Base-by-base conservation (phyloP, 2,329 filamentous ascomycete species). In the Mariannaea elegans region DNA sequence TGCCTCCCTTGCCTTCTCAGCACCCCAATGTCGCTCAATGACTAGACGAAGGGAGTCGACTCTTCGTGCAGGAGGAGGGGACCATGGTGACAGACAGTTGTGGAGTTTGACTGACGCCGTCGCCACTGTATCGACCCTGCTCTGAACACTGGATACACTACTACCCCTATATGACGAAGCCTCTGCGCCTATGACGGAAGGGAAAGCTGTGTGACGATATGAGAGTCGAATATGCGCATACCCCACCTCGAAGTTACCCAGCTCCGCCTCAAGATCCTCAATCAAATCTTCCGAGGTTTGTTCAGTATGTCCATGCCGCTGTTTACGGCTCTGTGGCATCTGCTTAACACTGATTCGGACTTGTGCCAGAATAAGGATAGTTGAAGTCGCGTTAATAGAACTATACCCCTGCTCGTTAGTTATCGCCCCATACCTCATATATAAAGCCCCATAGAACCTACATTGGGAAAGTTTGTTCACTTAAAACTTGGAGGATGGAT, bases 151-250 rank as follows among this genome's bases (percentile, higher is more conserved):
- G 14, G 74, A 75, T 19, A 81, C 71, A 2, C 79, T 69, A 2
- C 80, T 79, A 14, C 68, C 62, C 16, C 58, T 53, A 13, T 65
- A 59, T 13, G 71, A 6, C 9, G 9, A 68, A 2, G 58, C 31
- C 4, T 65, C 58, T 3, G 59, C 29, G 3, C 64, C 58, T 8
- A 57, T 69, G 12, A 71, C 71, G 16, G 75, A 69, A 0, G 81
- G 78, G 67, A 88, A 87, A 0, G 79, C 82, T 0, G 86, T 85
- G 66, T 89, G 85, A 2, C 77, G 77, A 66, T 88, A 89, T 7
- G 75, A 81, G 7, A 89, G 65, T 18, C 76, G 76, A 14, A 88
- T 76, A 3, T 78, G 78, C 48, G 88, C 72, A 63, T 85, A 88
- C 31, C 81, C 77, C 14, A 77, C 78, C 18, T 72, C 72, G 3